Conservation (phyloP, 1,139 yeast genomes). For the Tardiomyces digboiensis region DNA sequence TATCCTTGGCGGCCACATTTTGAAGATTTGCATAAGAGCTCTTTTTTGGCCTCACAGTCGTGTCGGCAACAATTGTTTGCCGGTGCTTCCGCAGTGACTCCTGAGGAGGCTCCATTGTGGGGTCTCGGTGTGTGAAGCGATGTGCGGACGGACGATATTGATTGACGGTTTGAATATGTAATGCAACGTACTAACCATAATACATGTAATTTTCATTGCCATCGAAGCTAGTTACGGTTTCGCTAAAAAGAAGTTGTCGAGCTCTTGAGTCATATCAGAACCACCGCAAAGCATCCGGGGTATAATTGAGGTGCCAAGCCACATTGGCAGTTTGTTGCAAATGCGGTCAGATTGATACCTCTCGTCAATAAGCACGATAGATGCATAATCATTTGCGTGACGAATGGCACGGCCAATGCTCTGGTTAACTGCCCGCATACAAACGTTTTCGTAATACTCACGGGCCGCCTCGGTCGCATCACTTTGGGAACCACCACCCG, state of each 20-base stretch:
- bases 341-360: constrained; percentile 45
- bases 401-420: constrained; percentile 91
- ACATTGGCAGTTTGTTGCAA: constrained; percentile 56
- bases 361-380: constrained; percentile 60
- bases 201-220: neutral
- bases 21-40: neutral
- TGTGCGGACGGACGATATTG: neutral
- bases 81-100: neutral
- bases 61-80: neutral
- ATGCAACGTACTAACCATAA: neutral
- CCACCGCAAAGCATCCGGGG: neutral
- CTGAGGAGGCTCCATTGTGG: neutral
- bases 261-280: neutral
- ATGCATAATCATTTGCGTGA: constrained; percentile 72
- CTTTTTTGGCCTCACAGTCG: neutral
- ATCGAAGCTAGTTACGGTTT: neutral
- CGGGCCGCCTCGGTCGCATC: constrained; percentile 40
- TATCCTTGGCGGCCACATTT: neutral
- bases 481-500: constrained; percentile 33
- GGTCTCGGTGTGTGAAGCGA: neutral
- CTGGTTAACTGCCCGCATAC: constrained; percentile 91
- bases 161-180: neutral
- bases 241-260: neutral
- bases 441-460: constrained; percentile 72
- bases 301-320: constrained; percentile 43